Percentiles rank a stretch among this genome's conserved stretches.
Conservation (phyloP, 306 rosid species). For the Carpinus fangiana region DNA sequence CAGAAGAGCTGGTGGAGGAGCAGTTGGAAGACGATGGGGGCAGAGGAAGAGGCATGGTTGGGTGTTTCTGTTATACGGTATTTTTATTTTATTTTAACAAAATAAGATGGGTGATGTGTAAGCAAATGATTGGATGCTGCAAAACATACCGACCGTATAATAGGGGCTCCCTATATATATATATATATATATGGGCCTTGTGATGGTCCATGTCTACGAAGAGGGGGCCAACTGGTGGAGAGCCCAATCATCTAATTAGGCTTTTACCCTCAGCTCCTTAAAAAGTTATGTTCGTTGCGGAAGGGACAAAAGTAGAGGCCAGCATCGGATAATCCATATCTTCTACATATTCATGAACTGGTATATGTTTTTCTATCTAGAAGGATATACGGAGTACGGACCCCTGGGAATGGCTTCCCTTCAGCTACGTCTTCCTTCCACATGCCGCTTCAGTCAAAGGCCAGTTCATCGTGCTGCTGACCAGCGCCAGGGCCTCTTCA, state of each 20-base stretch:
- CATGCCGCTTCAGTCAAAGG: constrained; percentile 35
- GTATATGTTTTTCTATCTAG: neutral
- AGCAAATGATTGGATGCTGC: no score
- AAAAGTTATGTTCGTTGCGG: no score
- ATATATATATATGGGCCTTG: no score
- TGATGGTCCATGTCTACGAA: no score
- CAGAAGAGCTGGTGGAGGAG: neutral
- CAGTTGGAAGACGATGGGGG: constrained; percentile 43
- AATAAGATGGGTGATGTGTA: no score
- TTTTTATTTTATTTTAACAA: no score
- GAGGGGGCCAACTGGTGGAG: neutral
- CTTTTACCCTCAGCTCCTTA: neutral
- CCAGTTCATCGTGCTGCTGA: constrained; percentile 43
- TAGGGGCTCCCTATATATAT: no score
- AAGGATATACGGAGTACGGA: neutral
- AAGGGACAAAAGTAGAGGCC: neutral
- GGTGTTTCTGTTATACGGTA: no score
- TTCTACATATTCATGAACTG: neutral
- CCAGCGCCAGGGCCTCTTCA: constrained; percentile 67
- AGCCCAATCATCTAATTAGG: neutral
- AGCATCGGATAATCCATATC: neutral
- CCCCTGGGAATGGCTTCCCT: constrained; percentile 20
- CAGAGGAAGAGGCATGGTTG: constrained; percentile 76
- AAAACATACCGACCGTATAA: no score
- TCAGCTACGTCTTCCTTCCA: constrained; percentile 28